Conservation (phyloP, 441 rosid genomes). For the Populus hybrid region DNA sequence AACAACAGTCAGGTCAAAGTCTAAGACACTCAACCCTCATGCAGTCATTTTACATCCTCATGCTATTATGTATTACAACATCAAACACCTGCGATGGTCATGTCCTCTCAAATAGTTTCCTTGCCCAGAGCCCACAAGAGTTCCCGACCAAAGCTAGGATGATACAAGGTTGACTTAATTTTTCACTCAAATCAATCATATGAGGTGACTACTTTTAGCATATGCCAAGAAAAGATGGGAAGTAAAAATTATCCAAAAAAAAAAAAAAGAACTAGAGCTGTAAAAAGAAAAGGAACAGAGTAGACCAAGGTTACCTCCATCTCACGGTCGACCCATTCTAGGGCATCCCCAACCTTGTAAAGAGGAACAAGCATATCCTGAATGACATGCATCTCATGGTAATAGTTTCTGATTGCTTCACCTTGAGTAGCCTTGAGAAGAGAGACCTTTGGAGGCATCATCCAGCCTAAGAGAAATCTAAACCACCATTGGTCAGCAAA, state of each 20-base stretch:
- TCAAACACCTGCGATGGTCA: neutral
- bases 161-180: neutral
- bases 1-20: neutral
- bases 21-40: neutral
- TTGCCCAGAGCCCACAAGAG: neutral
- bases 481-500: conserved; percentile 97
- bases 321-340: conserved; percentile 87
- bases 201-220: neutral
- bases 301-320: conserved; percentile 68
- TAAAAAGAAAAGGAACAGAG: neutral
- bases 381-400: conserved; percentile 96
- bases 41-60: neutral
- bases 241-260: neutral
- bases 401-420: conserved; percentile 93
- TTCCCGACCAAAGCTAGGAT: neutral
- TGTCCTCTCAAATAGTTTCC: neutral
- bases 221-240: neutral
- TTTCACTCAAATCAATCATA: neutral
- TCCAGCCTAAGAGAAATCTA: conserved; percentile 89
- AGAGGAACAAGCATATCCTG: conserved; percentile 99
- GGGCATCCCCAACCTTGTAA: conserved; percentile 93
- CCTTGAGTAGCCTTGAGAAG: conserved; percentile 99
- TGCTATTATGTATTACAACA: neutral
- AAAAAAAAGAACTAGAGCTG: neutral
- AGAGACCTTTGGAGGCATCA: conserved; percentile 99